Percentiles rank a stretch among this genome's conserved stretches.
phyloP scores from a whole-genome alignment of 805 yeast species.

The Nakazawaea molendinolei region DNA sequence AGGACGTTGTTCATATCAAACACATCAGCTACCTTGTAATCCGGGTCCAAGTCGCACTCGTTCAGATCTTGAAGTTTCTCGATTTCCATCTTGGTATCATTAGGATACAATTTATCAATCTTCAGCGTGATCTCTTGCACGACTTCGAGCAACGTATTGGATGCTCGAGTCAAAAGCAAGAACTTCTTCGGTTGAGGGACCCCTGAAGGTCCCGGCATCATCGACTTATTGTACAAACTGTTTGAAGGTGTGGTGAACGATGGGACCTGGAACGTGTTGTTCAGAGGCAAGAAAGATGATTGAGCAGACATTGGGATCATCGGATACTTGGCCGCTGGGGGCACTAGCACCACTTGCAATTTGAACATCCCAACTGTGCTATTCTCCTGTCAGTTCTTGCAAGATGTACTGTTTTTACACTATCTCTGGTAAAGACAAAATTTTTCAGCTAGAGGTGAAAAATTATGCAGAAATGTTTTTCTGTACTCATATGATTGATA shows the following conservation, averaged over 20 bases:
- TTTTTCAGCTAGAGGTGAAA: background rate
- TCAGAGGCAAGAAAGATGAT: constrained; percentile 30
- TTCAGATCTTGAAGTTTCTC: constrained; percentile 60
- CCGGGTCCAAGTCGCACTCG: constrained; percentile 76
- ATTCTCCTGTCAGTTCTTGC: too few relatives aligned
- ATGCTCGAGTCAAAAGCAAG: constrained; percentile 52
- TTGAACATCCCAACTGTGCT: constrained; percentile 32
- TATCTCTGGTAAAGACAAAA: too few relatives aligned
- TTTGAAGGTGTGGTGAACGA: constrained; percentile 10
- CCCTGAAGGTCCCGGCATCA: background rate
- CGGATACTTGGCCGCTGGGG: constrained; percentile 28
- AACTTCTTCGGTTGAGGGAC: constrained; percentile 38
- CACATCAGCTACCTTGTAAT: constrained; percentile 57
- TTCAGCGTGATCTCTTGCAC: constrained; percentile 48
- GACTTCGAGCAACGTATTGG: constrained; percentile 39
- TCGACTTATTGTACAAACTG: background rate
- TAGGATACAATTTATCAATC: constrained; percentile 60
- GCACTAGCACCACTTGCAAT: constrained; percentile 37
- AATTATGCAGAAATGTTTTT: background rate
- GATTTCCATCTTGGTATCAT: constrained; percentile 42
- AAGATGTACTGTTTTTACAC: too few relatives aligned
- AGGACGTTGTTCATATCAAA: constrained; percentile 45
- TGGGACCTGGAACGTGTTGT: constrained; percentile 19
- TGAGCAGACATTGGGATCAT: constrained; percentile 13
- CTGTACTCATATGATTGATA: too few relatives aligned